Base-by-base conservation (phyloP, 768 basidiomycete genomes). In the Sarcomyxa edulis region DNA sequence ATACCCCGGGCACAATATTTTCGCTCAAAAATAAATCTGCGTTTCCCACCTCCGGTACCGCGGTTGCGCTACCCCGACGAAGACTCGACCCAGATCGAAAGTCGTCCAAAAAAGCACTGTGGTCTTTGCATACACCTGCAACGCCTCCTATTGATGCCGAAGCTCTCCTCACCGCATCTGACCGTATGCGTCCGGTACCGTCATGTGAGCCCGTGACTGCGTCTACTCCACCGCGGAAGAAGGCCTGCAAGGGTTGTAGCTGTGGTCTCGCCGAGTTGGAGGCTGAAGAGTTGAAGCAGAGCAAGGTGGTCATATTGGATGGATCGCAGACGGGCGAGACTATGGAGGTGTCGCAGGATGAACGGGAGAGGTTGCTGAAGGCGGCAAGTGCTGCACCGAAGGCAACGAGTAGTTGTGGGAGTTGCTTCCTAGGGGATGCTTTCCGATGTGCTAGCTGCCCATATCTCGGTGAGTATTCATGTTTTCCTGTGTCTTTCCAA, bases 401-500 rank as follows among this genome's bases (percentile, higher is more conserved):
- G 66, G 91, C 88, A 25, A 97, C 93, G 39, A 95, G 93, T 56
- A 92, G 90, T 55, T 98, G 96, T 66, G 95, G 94, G 11, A 97
- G 74, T 66, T 99, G 96, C 69, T 98, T 90, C 69, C 66, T 98
- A 25, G 96, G 96, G 7, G 96, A 99, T 62, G 96, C 96, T 3
- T 99, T 99, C 67, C 72, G 96, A 54, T 99, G 96, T 62, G 84
- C 84, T 16, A 80, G 91, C 37, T 99, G 96, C 60, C 96, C 96
- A 20, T 99, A 97, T 63, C 69, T 90, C 31, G 95, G 95, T 97
- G 49, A 44, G 88, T 76, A 12, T 16, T 44, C 14, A n/a, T 11
- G 39, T 35, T 26, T 24, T 35, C 30, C 21, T 24, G 28, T 36
- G 40, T 39, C 26, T 38, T 15, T 11, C 19, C 27, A 26, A 43